Conservation (phyloP, 1,284 basidiomycete genomes). For the Stygiomarasmius scandens region DNA sequence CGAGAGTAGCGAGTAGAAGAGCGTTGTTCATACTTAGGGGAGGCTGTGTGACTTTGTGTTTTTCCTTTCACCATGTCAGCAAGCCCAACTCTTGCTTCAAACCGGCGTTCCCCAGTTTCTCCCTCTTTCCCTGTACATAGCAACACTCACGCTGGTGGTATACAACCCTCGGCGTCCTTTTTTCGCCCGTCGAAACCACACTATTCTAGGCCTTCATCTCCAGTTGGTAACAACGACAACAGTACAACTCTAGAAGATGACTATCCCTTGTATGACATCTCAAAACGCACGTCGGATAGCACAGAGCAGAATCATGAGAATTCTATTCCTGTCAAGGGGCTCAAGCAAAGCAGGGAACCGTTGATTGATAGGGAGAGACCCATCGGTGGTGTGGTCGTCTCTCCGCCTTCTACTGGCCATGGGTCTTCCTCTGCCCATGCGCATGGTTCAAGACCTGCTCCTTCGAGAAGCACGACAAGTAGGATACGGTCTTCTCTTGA, state of each 20-base stretch:
- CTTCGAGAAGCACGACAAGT: conserved; percentile 1
- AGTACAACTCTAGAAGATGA: conserved; percentile 20
- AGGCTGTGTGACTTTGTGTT: not conserved
- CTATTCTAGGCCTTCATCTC: conserved; percentile 34
- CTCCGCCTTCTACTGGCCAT: not conserved
- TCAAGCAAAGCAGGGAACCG: conserved; percentile 69
- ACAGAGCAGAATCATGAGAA: conserved; percentile 21
- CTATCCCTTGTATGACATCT: conserved; percentile 17
- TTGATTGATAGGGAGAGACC: conserved; percentile 39
- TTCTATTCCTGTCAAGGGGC: conserved; percentile 33
- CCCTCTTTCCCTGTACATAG: conserved; percentile 26
- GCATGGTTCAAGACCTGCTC: not conserved
- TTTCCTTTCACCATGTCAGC: not conserved
- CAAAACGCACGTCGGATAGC: conserved; percentile 20
- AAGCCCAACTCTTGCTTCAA: not conserved
- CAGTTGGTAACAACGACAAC: conserved; percentile 20
- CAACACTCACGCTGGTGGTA: conserved; percentile 69
- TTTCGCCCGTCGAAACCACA: conserved; percentile 61
- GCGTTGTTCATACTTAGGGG: conserved; percentile 22
- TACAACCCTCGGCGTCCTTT: conserved; percentile 74
- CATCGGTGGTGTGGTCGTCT: too few species aligned
- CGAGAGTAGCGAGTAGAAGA: conserved; percentile 57
- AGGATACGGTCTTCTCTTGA: conserved; percentile 56
- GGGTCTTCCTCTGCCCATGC: not conserved
- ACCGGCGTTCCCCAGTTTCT: conserved; percentile 18